Base-by-base conservation (phyloP, 805 yeast species). In the Teunomyces lycoperdinae region DNA sequence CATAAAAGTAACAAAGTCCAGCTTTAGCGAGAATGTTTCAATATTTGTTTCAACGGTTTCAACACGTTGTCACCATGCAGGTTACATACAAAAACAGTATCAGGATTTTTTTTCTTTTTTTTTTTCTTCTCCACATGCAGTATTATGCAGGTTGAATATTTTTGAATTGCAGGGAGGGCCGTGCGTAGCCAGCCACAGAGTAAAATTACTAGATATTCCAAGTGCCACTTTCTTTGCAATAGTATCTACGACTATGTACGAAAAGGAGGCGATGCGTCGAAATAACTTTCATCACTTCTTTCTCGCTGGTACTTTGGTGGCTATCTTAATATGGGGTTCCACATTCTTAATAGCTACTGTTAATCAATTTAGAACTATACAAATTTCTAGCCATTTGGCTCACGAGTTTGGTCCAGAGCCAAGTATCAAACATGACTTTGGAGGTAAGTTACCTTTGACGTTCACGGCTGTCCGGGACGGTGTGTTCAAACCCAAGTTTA, bases 401-500 rank as follows among this genome's bases (percentile, higher is more conserved):
- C 35, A 30, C 4, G 16, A 42, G 24, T 5, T 14, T 42, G 17
- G 24, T 10, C 35, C 5, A 4, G 38, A 32, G 13, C 35, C 41
- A 11, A 14, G 5, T 5, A 38, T 38, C 3, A 26, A 49, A 48
- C 27, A 38, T 34, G 32, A 43, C 41, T 41, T 42, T 31, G 52
- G 51, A 10, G 66, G 64, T 1, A 64, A 62, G 48, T 49, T 51
- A 8, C 66, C 64, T 13, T 54, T 73, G 40, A 61, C 65, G 41
- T 60, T 67, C 30, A 50, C 61, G 3, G 59, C 58, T 8, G 65
- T 65, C 2, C 74, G 92, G 53, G 77, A 79, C 44, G 81, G 81
- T 1, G 72, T 78, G 3, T 86, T 86, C 55, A 51, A 60, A 0
- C 85, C 94, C 0, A 64, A 68, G 11, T 64, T 58, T 43, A 78